Percentiles rank a stretch among this genome's conserved stretches.
phyloP scores from a whole-genome alignment of 2,329 filamentous ascomycete genomes.

The Ascochyta clinopodiicola region DNA sequence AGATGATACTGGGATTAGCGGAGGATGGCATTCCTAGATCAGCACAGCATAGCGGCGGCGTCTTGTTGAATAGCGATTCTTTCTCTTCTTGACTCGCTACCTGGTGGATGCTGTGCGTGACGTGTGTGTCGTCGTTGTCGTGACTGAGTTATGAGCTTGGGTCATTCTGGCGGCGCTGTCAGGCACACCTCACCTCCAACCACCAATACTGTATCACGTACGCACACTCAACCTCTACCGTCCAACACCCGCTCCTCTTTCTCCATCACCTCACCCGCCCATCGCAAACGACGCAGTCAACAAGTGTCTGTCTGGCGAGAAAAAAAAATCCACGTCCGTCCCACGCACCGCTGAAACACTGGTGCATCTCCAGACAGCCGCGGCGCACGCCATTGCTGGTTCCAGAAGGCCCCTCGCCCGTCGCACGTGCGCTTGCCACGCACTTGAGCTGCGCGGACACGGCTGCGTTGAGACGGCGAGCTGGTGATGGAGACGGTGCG shows the following conservation, averaged over 20 bases:
- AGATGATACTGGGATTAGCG: constrained; percentile 2
- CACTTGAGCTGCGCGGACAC: constrained; percentile 9
- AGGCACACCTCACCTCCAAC: not conserved
- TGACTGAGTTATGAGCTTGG: no score
- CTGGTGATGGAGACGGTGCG: constrained; percentile 10
- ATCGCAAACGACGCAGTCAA: not conserved
- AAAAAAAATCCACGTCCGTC: constrained; percentile 1
- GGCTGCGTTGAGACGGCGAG: constrained; percentile 10
- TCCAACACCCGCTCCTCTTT: not conserved
- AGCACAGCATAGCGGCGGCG: constrained; percentile 18
- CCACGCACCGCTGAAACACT: constrained; percentile 13
- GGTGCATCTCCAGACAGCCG: constrained; percentile 11
- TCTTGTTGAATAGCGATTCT: constrained; percentile 13
- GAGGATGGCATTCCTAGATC: not conserved
- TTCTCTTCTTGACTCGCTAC: constrained; percentile 3
- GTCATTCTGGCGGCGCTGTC: not conserved
- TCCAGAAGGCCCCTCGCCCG: constrained; percentile 14
- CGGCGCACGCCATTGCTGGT: constrained; percentile 4
- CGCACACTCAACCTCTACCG: not conserved
- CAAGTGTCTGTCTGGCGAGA: not conserved
- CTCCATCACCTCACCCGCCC: not conserved
- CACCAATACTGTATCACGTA: not conserved
- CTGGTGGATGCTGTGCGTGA: not conserved
- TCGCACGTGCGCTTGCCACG: constrained; percentile 5
- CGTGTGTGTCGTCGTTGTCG: not conserved